These are phyloP conservation scores for Sugiyamaella americana DNA, from an alignment of 805 yeast genomes.

Conservation along the genomic window DNA sequence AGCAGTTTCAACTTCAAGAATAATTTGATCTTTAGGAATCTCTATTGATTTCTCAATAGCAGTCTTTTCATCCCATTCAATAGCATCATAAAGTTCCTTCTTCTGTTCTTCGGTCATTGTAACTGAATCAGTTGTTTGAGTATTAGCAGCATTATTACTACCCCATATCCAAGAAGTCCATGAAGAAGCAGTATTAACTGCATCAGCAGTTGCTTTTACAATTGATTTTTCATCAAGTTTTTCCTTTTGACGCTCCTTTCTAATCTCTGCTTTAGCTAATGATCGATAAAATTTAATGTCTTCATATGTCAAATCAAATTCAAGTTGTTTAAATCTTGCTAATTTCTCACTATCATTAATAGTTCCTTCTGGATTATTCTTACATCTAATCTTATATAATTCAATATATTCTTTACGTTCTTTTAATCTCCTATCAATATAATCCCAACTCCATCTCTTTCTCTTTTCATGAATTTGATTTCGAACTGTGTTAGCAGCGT, in stretches of 20 bases:
- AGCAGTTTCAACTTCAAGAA: constrained; percentile 59
- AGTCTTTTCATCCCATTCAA: constrained; percentile 76
- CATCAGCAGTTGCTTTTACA: neutral
- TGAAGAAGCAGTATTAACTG: constrained; percentile 6
- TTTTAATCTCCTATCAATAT: constrained; percentile 63
- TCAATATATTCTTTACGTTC: constrained; percentile 60
- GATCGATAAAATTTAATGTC: constrained; percentile 83
- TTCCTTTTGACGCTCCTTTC: constrained; percentile 43
- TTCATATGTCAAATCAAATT: constrained; percentile 58
- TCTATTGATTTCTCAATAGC: constrained; percentile 37
- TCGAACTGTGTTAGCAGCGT: constrained; percentile 69
- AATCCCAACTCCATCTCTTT: constrained; percentile 85
- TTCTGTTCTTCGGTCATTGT: constrained; percentile 79
- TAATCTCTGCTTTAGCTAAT: constrained; percentile 60
- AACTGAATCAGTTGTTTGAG: constrained; percentile 23
- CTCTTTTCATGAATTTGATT: constrained; percentile 77
- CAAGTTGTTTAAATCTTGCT: constrained; percentile 45
- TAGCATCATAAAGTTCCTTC: constrained; percentile 85
- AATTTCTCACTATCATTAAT: constrained; percentile 16
- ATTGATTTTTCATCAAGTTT: constrained; percentile 14
- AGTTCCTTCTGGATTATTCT: constrained; percentile 40
- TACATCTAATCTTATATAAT: constrained; percentile 47
- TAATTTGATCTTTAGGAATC: constrained; percentile 66
- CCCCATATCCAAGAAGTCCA: constrained; percentile 32
- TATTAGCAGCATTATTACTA: constrained; percentile 1